phyloP scores from a whole-genome alignment of 192 early-diverging fungal species.

The Coemansia sp. region DNA sequence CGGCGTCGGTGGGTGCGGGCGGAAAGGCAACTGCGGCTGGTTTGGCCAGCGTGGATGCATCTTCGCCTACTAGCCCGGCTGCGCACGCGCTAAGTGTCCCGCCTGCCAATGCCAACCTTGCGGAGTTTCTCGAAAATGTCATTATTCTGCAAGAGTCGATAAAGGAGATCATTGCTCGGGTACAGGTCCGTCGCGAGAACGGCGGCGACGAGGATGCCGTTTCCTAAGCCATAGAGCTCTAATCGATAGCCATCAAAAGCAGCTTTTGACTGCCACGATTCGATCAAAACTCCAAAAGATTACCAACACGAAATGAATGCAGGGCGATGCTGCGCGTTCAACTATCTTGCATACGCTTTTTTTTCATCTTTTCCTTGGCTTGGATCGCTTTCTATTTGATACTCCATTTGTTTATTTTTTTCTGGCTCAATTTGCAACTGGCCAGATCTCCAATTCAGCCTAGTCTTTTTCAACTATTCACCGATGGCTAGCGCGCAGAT shows the following conservation, averaged over 20 bases:
- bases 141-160: slow-evolving; percentile 89
- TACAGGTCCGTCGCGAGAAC: slow-evolving; percentile 73
- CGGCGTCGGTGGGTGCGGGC: slow-evolving; percentile 9
- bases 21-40: slow-evolving; percentile 1
- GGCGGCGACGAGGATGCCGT: slow-evolving; percentile 65
- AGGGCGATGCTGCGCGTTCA: background rate
- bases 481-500: slow-evolving; percentile 8
- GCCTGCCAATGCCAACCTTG: slow-evolving; percentile 43
- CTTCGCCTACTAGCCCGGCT: slow-evolving; percentile 16
- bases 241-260: no score
- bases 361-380: background rate
- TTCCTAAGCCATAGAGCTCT: slow-evolving; percentile 13
- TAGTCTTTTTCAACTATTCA: background rate
- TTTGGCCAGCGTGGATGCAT: background rate
- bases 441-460: background rate
- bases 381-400: background rate
- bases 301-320: background rate
- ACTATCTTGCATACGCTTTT: background rate
- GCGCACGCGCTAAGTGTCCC: slow-evolving; percentile 40
- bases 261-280: background rate
- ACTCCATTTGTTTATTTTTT: background rate
- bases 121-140: slow-evolving; percentile 80
- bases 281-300: background rate
- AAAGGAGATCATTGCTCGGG: slow-evolving; percentile 84
- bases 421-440: background rate